Evolutionary conservation across 352 stramenopile genomes (phyloP).

Genomic region (Globisporangium nodosum): DNA sequence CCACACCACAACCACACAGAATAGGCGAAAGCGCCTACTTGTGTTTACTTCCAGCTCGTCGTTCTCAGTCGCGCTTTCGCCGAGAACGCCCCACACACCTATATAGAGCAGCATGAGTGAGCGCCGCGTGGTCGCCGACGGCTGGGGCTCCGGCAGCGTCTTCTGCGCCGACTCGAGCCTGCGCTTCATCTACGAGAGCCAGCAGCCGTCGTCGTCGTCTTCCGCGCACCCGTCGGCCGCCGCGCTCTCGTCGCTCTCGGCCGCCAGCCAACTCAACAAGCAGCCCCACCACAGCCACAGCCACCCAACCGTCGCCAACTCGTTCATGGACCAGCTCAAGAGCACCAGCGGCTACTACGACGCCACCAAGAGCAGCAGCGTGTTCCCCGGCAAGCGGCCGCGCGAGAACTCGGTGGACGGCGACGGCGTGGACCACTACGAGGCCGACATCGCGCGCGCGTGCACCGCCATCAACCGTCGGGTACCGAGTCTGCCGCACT

Average conservation of each 20-base stretch:
- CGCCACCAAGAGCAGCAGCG: not conserved
- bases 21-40: no score
- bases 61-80: slow-evolving; percentile 2
- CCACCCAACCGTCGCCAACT: not conserved
- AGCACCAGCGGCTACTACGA: slow-evolving; percentile 4
- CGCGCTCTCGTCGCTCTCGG: slow-evolving; percentile 28
- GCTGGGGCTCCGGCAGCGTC: slow-evolving; percentile 54
- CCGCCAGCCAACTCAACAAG: not conserved
- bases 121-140: slow-evolving; percentile 59
- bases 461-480: slow-evolving; percentile 54
- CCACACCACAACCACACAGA: no score
- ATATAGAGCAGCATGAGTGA: slow-evolving; percentile 8
- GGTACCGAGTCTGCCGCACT: slow-evolving; percentile 35
- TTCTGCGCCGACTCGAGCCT: slow-evolving; percentile 82
- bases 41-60: no score
- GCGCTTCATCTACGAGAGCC: slow-evolving; percentile 71
- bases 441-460: slow-evolving; percentile 57
- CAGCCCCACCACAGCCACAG: not conserved
- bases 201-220: slow-evolving; percentile 5
- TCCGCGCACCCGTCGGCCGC: slow-evolving; percentile 8
- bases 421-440: slow-evolving; percentile 48
- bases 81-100: slow-evolving; percentile 2
- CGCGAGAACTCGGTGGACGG: slow-evolving; percentile 11
- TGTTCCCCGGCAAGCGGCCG: slow-evolving; percentile 14
- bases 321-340: slow-evolving; percentile 19